Evolutionary conservation across 306 rosid species (phyloP), one percentile per base, ranked within the genome.

Genomic region (Dryas drummondii): DNA sequence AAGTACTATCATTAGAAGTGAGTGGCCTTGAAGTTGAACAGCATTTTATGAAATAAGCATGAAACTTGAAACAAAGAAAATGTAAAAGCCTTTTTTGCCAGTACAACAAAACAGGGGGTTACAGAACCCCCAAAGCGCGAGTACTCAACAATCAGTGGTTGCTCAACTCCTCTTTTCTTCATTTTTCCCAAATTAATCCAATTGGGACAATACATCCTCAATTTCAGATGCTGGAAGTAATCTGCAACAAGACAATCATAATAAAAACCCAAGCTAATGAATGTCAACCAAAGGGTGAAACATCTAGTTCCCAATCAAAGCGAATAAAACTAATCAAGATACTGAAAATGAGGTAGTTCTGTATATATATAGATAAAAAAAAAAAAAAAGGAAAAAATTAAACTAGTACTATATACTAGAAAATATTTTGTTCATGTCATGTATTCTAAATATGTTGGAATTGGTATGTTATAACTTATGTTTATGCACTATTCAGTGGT

Each of bases 171-270:
- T 9, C 15, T 46, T 49, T 14, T 32, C 37, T 32, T 32, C 37
- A 1, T 46, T 46, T 6, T 5, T 27, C 54, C 6, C 19, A 74
- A 17, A 53, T 68, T 84, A 91, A 65, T 91, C 97, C 70, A 91
- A 92, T 87, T 91, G 94, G 44, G 84, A 94, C 83, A 91, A 83
- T 66, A 89, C 89, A 78, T 91, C 97, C 54, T 91, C 94, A 62
- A 91, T 87, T 83, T 91, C 94, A 4, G 97, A 92, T 41, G 97
- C 91, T 14, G 97, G 83, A 77, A 91, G 78, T 54, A 91, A 94
- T 85, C 97, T 91, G 91, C 87, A 83, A 70, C 78, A 56, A 60
- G 70, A 70, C 13, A 44, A 66, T 41, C 83, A 67, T 65, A 52
- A 68, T 1, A 40, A 15, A 40, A 41, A 4, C 4, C 3, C 9